Percentiles rank a stretch among this genome's conserved stretches.
Evolutionary conservation across 2,329 filamentous ascomycete genomes (phyloP).

Genomic region (Aspergillus felis): DNA sequence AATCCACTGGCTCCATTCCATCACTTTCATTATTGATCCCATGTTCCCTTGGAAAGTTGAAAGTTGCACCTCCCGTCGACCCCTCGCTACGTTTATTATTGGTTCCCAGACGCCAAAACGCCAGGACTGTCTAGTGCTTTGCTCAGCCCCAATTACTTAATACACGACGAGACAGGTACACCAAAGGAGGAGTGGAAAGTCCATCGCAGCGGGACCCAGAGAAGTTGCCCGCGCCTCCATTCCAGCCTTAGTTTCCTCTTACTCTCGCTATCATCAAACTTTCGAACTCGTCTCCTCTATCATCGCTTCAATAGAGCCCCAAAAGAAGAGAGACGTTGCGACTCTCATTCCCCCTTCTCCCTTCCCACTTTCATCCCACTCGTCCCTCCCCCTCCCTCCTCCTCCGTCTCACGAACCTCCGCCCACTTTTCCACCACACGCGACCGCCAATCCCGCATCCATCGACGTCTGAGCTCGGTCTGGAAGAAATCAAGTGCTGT

Average conservation of each 20-base stretch:
- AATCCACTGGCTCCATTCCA: not conserved
- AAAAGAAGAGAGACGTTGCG: not conserved
- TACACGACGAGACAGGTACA: not conserved
- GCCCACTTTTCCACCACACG: not conserved
- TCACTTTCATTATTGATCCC: not conserved
- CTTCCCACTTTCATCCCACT: not conserved
- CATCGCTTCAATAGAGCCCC: not conserved
- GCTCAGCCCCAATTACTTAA: not conserved
- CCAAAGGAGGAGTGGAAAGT: not conserved
- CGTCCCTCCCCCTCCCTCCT: constrained; percentile 4
- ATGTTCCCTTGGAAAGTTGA: not conserved
- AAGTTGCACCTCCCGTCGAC: not conserved
- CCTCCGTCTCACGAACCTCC: constrained; percentile 2
- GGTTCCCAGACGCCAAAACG: not conserved
- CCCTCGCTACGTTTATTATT: not conserved
- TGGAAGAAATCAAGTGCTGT: constrained; percentile 7
- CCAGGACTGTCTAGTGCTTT: not conserved
- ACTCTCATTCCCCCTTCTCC: not conserved
- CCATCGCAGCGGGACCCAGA: not conserved
- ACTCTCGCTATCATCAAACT: constrained; percentile 12
- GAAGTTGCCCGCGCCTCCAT: constrained; percentile 8
- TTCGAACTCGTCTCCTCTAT: constrained; percentile 7
- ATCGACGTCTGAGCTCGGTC: constrained; percentile 1
- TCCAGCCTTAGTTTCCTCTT: constrained; percentile 11
- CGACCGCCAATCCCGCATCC: not conserved